Percentiles rank a stretch among this genome's conserved stretches.
Evolutionary conservation across 2,329 filamentous ascomycete species (phyloP).

Genomic region (Pestalotiopsis sp.): DNA sequence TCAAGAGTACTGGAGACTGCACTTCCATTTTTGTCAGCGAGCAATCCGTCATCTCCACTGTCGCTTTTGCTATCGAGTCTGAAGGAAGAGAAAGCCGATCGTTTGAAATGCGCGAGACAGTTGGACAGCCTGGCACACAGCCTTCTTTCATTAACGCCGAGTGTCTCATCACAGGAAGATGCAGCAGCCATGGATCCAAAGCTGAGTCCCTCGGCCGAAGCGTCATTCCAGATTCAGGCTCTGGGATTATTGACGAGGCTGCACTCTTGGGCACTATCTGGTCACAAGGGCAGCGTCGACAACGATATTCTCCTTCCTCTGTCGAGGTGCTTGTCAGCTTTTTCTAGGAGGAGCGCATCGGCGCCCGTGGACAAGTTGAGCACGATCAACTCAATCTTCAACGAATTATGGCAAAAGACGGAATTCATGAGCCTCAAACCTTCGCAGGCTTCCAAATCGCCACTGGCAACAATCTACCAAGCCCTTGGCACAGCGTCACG

Average conservation of each 20-base stretch:
- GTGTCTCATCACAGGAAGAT: slow-evolving; percentile 67
- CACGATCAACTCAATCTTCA: slow-evolving; percentile 37
- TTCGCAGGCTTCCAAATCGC: slow-evolving; percentile 41
- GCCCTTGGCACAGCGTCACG: slow-evolving; percentile 53
- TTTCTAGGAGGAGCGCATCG: slow-evolving; percentile 52
- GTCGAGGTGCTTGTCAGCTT: slow-evolving; percentile 63
- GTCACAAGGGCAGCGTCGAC: slow-evolving; percentile 61
- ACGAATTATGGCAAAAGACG: slow-evolving; percentile 41
- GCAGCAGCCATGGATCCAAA: slow-evolving; percentile 53
- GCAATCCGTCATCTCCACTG: slow-evolving; percentile 58
- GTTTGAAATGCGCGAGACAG: slow-evolving; percentile 64
- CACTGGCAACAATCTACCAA: slow-evolving; percentile 53
- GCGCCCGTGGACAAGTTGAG: slow-evolving; percentile 40
- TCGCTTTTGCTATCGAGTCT: slow-evolving; percentile 56
- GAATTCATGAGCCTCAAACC: slow-evolving; percentile 36
- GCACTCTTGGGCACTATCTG: slow-evolving; percentile 67
- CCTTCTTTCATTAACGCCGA: slow-evolving; percentile 68
- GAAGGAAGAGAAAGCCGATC: slow-evolving; percentile 44
- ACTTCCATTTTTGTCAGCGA: slow-evolving; percentile 56
- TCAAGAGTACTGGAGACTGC: slow-evolving; percentile 60
- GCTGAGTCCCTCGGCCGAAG: slow-evolving; percentile 57
- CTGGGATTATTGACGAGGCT: slow-evolving; percentile 64
- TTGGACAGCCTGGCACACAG: slow-evolving; percentile 68
- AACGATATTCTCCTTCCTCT: slow-evolving; percentile 70
- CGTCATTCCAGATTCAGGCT: slow-evolving; percentile 65